Evolutionary conservation across 495 filamentous ascomycete species (phyloP).

Genomic region (Tuber microsphaerosporum): DNA sequence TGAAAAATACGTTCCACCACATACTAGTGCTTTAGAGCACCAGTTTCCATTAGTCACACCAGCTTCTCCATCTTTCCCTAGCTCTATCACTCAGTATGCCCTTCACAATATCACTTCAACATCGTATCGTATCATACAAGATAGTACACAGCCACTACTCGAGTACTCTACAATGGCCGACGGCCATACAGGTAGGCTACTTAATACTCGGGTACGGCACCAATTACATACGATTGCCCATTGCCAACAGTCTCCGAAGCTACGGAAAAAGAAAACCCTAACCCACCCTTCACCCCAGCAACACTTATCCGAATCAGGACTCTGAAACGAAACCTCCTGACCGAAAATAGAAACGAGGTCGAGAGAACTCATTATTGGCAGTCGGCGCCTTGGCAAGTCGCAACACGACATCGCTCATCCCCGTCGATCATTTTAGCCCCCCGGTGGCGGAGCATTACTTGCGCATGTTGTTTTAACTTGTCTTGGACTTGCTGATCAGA

Average conservation of each 20-base stretch:
- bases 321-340: background rate
- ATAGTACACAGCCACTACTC: background rate
- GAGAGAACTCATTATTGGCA: background rate
- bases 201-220: background rate
- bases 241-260: background rate
- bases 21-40: background rate
- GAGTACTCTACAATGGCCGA: background rate
- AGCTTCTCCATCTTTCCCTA: background rate
- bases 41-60: background rate
- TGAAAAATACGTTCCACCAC: background rate
- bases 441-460: background rate
- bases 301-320: background rate
- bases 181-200: too few species aligned
- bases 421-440: background rate
- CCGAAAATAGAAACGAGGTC: background rate
- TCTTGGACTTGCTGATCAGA: background rate
- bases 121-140: background rate
- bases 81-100: background rate
- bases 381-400: background rate
- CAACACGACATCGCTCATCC: background rate
- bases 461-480: background rate
- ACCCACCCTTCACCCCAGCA: background rate
- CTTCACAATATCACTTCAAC: background rate
- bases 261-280: background rate
- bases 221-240: too few species aligned